Conservation (phyloP, 1,284 basidiomycete genomes). For the Sporisorium exsertum region DNA sequence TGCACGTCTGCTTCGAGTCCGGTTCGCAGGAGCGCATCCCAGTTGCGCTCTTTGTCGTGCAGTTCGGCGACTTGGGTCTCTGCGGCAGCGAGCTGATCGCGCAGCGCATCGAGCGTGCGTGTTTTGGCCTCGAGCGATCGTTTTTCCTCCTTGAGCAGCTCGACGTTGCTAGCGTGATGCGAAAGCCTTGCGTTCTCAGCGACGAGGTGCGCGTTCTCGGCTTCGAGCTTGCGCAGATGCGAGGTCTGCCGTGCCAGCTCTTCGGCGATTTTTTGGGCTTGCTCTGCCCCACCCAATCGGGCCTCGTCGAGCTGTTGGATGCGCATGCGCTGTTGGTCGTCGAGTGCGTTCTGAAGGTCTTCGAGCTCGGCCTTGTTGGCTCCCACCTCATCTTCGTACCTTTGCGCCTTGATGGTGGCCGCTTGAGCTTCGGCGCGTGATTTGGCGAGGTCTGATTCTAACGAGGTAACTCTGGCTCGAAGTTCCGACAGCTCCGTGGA, state of each 20-base stretch:
- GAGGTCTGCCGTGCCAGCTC: constrained; percentile 41
- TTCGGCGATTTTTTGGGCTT: constrained; percentile 34
- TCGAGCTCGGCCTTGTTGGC: constrained; percentile 41
- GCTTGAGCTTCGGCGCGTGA: constrained; percentile 30
- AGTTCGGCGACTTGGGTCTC: constrained; percentile 60
- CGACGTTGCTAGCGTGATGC: constrained; percentile 40
- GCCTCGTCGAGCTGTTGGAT: constrained; percentile 18
- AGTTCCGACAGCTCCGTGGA: constrained; percentile 17
- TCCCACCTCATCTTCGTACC: constrained; percentile 29
- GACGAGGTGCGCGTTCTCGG: constrained; percentile 37
- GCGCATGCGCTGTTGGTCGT: constrained; percentile 48
- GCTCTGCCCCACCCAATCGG: constrained; percentile 17
- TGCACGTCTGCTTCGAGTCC: constrained; percentile 26
- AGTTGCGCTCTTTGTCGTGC: constrained; percentile 44
- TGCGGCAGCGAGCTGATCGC: constrained; percentile 34
- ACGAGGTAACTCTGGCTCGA: constrained; percentile 12
- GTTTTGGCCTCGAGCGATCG: constrained; percentile 55
- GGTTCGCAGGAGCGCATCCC: constrained; percentile 28
- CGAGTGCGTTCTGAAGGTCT: constrained; percentile 50
- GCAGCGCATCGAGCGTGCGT: constrained; percentile 45
- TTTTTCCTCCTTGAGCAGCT: constrained; percentile 65
- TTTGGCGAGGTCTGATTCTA: constrained; percentile 41
- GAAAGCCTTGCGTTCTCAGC: constrained; percentile 50
- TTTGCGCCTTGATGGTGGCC: constrained; percentile 15
- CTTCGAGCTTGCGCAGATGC: constrained; percentile 49